Base-by-base conservation (phyloP, 495 filamentous ascomycete species). In the Thermothielavioides terrestris region DNA sequence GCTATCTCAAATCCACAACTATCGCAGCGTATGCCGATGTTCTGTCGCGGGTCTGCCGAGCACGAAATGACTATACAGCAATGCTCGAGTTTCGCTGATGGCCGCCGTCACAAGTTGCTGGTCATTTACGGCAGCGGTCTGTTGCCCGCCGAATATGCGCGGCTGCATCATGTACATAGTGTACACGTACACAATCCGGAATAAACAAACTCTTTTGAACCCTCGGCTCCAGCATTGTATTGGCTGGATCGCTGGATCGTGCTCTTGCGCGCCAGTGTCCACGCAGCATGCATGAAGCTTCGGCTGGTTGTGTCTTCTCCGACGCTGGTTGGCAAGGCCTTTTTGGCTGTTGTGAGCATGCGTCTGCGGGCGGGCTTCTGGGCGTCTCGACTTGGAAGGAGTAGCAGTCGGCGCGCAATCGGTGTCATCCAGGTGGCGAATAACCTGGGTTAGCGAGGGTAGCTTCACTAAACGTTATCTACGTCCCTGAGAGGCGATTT, bases 331-430 rank as follows among this genome's bases (percentile, higher is more conserved):
- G 46, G 46, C 46, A 25, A 41, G 36, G 26, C 9, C 7, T 37
- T 39, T 41, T 18, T 49, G 46, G 12, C 46, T 49, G 46, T 41
- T 27, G 15, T 48, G n/a, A 42, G 38, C 10, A 3, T 36, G 38
- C 38, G 27, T 32, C 32, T 50, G 47, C 31, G n/a, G 38, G 17
- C 28, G 11, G 36, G 7, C 31, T 28, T 4, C n/a, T 14, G 20
- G 15, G 26, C 27, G 37, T 34, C 15, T 48, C 35, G 30, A 21
- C n/a, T n/a, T 2, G 35, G 36, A 49, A 37, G 26, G 11, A 1
- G 36, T 22, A 48, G 18, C 15, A 6, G 22, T 15, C n/a, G 15
- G 32, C 2, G n/a, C 35, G 17, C 32, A 28, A 30, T 8, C 8
- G 9, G 34, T 20, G 34, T 30, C 17, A 18, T n/a, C 11, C 15